Evolutionary conservation across 352 stramenopile genomes (phyloP).

Genomic region (Peronospora tabacina): DNA sequence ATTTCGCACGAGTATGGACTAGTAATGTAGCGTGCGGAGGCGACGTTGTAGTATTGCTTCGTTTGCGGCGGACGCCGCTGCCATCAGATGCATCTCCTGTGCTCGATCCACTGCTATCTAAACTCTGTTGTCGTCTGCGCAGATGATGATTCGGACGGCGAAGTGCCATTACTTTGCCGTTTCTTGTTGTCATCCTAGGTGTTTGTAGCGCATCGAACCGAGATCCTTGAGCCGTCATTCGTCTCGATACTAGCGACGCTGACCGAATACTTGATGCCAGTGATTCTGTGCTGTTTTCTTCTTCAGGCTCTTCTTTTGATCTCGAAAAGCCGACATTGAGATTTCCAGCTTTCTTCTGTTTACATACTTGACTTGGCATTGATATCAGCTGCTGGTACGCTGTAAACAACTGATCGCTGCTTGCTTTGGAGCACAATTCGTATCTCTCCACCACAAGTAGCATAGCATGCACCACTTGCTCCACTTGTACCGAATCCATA

Average conservation of each 20-base stretch:
- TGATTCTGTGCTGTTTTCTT: conserved; percentile 39
- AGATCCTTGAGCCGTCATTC: conserved; percentile 12
- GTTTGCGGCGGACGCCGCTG: conserved; percentile 47
- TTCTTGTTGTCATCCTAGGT: conserved; percentile 6
- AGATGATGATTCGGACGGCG: conserved; percentile 26
- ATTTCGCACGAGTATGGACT: conserved; percentile 1
- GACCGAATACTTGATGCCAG: conserved; percentile 50
- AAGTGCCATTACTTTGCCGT: conserved; percentile 2
- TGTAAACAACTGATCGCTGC: conserved; percentile 8
- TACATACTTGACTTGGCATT: neutral
- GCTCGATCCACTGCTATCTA: conserved; percentile 58
- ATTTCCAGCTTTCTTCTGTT: conserved; percentile 8
- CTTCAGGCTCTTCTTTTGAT: conserved; percentile 13
- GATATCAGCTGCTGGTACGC: conserved; percentile 11
- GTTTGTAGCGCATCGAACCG: conserved; percentile 5
- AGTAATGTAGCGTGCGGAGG: conserved; percentile 10
- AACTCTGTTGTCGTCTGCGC: conserved; percentile 39
- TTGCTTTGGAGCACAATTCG: conserved; percentile 1
- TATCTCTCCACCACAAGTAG: conserved; percentile 27
- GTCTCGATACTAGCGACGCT: conserved; percentile 31
- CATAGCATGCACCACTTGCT: conserved; percentile 25
- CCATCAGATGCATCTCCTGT: conserved; percentile 46
- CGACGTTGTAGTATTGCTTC: conserved; percentile 49
- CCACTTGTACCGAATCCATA: conserved; percentile 14
- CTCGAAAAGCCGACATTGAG: conserved; percentile 7